These are phyloP conservation scores for Lepraria neglecta DNA, from an alignment of 495 filamentous ascomycete species.

Conservation along the genomic window DNA sequence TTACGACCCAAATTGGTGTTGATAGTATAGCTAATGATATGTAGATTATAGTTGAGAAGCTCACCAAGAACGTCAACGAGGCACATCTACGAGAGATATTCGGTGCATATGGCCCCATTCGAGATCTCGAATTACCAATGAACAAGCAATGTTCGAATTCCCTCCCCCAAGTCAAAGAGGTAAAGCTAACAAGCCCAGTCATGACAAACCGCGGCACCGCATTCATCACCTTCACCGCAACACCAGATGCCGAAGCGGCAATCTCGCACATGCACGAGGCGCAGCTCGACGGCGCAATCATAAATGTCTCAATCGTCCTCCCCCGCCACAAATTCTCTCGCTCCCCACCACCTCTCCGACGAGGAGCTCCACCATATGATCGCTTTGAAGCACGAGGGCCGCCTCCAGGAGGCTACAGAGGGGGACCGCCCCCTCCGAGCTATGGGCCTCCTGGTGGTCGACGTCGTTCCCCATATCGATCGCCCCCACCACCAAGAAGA, in stretches of 20 bases:
- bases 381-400: slow-evolving; percentile 35
- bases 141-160: slow-evolving; percentile 70
- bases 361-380: slow-evolving; percentile 31
- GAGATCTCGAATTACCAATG: slow-evolving; percentile 80
- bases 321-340: slow-evolving; percentile 62
- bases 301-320: slow-evolving; percentile 90
- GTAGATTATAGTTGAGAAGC: slow-evolving; percentile 91
- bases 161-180: not conserved
- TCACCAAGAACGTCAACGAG: slow-evolving; percentile 92
- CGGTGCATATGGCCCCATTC: slow-evolving; percentile 76
- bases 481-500: slow-evolving; percentile 31
- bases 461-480: slow-evolving; percentile 23
- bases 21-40: slow-evolving; percentile 7
- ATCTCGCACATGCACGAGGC: slow-evolving; percentile 98
- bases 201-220: slow-evolving; percentile 89
- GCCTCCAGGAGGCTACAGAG: slow-evolving; percentile 28
- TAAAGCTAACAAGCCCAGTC: slow-evolving; percentile 45
- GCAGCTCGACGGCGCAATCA: slow-evolving; percentile 78
- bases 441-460: slow-evolving; percentile 16
- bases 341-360: slow-evolving; percentile 41
- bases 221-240: slow-evolving; percentile 77
- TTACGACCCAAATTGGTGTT: not conserved
- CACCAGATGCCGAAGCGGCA: slow-evolving; percentile 76
- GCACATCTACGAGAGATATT: slow-evolving; percentile 89
- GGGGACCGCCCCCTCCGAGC: slow-evolving; percentile 24